These are phyloP conservation scores for Alternaria ventricosa DNA, from an alignment of 2,329 filamentous ascomycete species.

Conservation along the genomic window DNA sequence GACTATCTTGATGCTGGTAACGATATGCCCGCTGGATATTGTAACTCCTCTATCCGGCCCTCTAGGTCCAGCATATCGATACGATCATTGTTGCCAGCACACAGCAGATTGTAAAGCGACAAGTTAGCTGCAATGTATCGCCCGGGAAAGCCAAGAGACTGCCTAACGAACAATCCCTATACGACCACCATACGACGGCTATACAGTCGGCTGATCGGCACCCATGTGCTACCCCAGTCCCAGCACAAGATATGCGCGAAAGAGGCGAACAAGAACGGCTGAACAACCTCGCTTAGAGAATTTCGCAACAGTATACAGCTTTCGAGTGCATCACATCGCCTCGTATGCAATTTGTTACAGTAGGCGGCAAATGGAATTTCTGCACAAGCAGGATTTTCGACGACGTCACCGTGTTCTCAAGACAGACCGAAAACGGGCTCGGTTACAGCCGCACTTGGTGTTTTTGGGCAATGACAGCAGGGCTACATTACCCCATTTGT, in stretches of 20 bases:
- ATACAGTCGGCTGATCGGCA: not conserved
- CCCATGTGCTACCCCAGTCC: not conserved
- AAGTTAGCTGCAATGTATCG: not conserved
- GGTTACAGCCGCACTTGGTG: not conserved
- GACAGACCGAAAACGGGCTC: not conserved
- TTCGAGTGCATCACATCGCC: not conserved
- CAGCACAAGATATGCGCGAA: not conserved
- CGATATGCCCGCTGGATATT: not conserved
- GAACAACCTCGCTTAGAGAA: not conserved
- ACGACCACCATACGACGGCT: not conserved
- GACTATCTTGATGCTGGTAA: not conserved
- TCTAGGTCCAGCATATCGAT: not conserved
- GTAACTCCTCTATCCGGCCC: not conserved
- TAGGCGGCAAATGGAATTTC: not conserved
- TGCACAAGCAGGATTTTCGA: conserved; percentile 2
- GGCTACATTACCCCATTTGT: not conserved
- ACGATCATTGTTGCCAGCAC: not conserved
- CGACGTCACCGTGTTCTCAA: conserved; percentile 7
- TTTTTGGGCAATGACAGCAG: not conserved
- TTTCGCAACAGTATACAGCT: not conserved
- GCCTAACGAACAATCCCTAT: not conserved
- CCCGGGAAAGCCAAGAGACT: not conserved
- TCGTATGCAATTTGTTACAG: not conserved
- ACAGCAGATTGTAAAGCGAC: not conserved
- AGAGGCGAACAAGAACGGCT: not conserved